phyloP scores from a whole-genome alignment of 805 yeast genomes.

The Kurtzmaniella cleridarum region DNA sequence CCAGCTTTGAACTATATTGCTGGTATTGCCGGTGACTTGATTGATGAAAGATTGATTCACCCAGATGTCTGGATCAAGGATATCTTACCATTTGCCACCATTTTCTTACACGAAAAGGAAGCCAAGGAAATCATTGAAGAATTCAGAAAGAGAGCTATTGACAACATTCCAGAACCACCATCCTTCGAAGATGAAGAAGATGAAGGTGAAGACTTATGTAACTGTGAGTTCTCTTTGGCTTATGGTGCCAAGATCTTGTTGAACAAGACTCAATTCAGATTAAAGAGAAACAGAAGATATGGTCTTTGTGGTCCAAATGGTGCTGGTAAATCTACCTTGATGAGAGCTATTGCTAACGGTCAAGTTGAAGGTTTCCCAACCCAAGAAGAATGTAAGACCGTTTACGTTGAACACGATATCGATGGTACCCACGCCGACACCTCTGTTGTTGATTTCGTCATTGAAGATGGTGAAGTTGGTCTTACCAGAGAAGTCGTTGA shows the following conservation, averaged over 20 bases:
- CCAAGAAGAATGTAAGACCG: slow-evolving; percentile 98
- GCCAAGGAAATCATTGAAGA: slow-evolving; percentile 84
- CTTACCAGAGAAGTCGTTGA: slow-evolving; percentile 63
- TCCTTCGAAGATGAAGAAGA: slow-evolving; percentile 94
- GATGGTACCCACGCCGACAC: slow-evolving; percentile 96
- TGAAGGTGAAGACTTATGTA: slow-evolving; percentile 99
- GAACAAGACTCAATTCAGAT: slow-evolving; percentile 98
- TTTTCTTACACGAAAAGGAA: slow-evolving; percentile 89
- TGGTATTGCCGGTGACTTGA: slow-evolving; percentile 97
- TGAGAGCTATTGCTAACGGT: slow-evolving; percentile 96
- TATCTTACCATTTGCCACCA: slow-evolving; percentile 90
- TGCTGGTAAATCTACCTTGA: slow-evolving; percentile 57
- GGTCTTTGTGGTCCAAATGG: slow-evolving; percentile 78
- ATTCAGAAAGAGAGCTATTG: slow-evolving; percentile 93
- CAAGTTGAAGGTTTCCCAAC: slow-evolving; percentile 99
- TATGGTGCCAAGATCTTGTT: slow-evolving; percentile 99
- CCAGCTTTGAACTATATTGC: slow-evolving; percentile 79
- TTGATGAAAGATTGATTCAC: slow-evolving; percentile 93
- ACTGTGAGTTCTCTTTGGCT: slow-evolving; percentile 99
- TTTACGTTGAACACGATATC: slow-evolving; percentile 99
- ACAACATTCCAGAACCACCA: slow-evolving; percentile 97
- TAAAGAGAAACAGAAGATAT: slow-evolving; percentile 98
- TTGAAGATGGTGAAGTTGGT: slow-evolving; percentile 75
- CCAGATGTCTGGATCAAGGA: slow-evolving; percentile 87
- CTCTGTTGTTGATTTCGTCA: slow-evolving; percentile 87